These are phyloP conservation scores for Xylariaceae sp. DNA, from an alignment of 2,329 filamentous ascomycete genomes.

Conservation along the genomic window DNA sequence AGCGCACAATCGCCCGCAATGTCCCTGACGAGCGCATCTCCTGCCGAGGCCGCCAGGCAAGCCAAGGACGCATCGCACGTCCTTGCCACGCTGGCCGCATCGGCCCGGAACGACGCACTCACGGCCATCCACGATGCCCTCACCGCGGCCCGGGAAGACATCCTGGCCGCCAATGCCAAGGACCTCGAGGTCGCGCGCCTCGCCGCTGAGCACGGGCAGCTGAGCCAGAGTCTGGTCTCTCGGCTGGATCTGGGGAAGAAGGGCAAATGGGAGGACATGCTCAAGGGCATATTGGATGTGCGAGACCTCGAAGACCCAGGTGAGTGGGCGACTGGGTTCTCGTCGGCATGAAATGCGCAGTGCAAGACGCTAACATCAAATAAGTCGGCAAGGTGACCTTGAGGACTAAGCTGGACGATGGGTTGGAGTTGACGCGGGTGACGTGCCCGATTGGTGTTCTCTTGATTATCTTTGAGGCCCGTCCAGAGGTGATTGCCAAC, in stretches of 20 bases:
- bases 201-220: constrained; percentile 68
- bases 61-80: constrained; percentile 79
- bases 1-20: constrained; percentile 30
- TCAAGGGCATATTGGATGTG: constrained; percentile 90
- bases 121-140: constrained; percentile 80
- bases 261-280: constrained; percentile 97
- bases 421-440: constrained; percentile 78
- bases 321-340: constrained; percentile 34
- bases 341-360: neutral
- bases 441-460: constrained; percentile 96
- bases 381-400: constrained; percentile 79
- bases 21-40: constrained; percentile 85
- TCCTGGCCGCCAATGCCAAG: constrained; percentile 79
- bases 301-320: constrained; percentile 78
- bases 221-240: constrained; percentile 81
- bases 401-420: constrained; percentile 81
- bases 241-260: constrained; percentile 79
- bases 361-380: constrained; percentile 1
- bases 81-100: constrained; percentile 72
- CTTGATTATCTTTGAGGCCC: constrained; percentile 95
- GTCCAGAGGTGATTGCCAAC: constrained; percentile 97
- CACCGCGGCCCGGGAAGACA: constrained; percentile 61
- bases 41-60: constrained; percentile 69
- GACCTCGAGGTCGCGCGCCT: constrained; percentile 73
- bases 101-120: constrained; percentile 78